A percentile compares a stretch with the other conserved stretches of the same genome.
phyloP scores from a whole-genome alignment of 2,329 filamentous ascomycete species.

The Microcera coccophila region DNA sequence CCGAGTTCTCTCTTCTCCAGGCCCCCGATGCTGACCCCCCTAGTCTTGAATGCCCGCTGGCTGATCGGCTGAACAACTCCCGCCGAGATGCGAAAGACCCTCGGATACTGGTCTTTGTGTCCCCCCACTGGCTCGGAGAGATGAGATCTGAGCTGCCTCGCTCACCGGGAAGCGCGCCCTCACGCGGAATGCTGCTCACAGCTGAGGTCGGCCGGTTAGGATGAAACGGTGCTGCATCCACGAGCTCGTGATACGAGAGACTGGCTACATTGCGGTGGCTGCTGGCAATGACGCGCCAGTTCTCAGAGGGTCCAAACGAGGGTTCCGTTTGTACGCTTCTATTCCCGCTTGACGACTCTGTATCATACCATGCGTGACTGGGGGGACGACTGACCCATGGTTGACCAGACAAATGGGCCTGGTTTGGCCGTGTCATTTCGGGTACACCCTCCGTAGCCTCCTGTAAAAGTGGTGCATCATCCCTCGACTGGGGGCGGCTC shows the following conservation, averaged over 20 bases:
- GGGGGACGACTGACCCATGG: constrained; percentile 14
- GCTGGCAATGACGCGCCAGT: constrained; percentile 33
- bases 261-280: constrained; percentile 24
- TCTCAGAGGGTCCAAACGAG: constrained; percentile 36
- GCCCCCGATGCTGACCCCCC: constrained; percentile 9
- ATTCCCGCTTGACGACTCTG: constrained; percentile 16
- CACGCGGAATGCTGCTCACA: constrained; percentile 9
- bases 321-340: constrained; percentile 26
- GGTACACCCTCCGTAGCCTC: constrained; percentile 24
- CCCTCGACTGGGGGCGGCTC: background rate
- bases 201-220: constrained; percentile 32
- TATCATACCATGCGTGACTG: constrained; percentile 25
- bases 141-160: constrained; percentile 19
- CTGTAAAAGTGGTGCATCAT: constrained; percentile 2
- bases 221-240: constrained; percentile 36
- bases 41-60: constrained; percentile 11
- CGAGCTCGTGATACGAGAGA: constrained; percentile 33
- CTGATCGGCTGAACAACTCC: constrained; percentile 10
- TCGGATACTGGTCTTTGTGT: constrained; percentile 17
- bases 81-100: constrained; percentile 18
- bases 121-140: constrained; percentile 27
- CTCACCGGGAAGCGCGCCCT: constrained; percentile 19
- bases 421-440: constrained; percentile 23
- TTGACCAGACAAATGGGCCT: constrained; percentile 20
- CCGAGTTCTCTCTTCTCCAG: constrained; percentile 19